phyloP scores from a whole-genome alignment of 768 basidiomycete species.

The Mycena haematopus region DNA sequence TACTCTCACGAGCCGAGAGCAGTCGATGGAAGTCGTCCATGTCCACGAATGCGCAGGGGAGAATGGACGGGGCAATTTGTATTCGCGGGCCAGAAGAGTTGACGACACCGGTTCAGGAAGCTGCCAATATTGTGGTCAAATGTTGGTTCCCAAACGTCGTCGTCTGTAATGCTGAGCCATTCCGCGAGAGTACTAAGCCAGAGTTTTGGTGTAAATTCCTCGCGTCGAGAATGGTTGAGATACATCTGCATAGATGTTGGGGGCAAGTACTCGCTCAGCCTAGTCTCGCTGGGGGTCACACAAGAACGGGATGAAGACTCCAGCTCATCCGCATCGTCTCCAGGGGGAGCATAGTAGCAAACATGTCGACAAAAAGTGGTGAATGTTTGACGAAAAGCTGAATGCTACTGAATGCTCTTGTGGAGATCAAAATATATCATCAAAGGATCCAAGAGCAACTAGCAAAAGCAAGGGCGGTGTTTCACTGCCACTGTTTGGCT shows the following conservation, averaged over 20 bases:
- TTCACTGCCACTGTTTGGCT: too few relatives aligned
- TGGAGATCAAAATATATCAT: too few relatives aligned
- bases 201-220: neutral
- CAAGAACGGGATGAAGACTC: neutral
- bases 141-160: neutral
- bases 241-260: neutral
- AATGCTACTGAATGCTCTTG: too few relatives aligned
- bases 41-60: constrained; percentile 15
- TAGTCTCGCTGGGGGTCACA: constrained; percentile 11
- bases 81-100: constrained; percentile 15
- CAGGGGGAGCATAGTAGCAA: neutral
- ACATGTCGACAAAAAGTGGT: constrained; percentile 8
- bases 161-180: neutral
- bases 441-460: too few relatives aligned
- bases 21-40: constrained; percentile 4
- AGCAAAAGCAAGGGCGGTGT: too few relatives aligned
- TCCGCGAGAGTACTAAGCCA: constrained; percentile 6
- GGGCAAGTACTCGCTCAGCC: neutral
- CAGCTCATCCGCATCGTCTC: neutral
- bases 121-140: neutral
- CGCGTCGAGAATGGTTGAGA: neutral
- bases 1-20: constrained; percentile 11
- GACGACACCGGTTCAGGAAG: constrained; percentile 12
- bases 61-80: neutral
- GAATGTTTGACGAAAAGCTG: constrained; percentile 7